Evolutionary conservation across 345 rosid species (phyloP).

Genomic region (Brassica carinata): DNA sequence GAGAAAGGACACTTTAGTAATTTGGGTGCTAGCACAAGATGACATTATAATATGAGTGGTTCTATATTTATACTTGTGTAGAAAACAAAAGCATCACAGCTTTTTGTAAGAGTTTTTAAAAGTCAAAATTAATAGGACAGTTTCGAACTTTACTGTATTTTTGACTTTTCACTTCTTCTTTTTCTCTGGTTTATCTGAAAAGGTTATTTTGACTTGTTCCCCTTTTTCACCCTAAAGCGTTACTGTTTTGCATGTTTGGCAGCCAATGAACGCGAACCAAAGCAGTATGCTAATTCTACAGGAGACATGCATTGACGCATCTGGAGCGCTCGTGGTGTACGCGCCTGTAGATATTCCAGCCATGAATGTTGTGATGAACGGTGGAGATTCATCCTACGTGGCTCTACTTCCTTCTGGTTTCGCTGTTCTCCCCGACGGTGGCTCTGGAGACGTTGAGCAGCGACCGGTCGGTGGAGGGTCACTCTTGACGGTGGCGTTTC

Average conservation of each 20-base stretch:
- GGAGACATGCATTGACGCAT: slow-evolving; percentile 62
- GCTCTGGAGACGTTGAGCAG: slow-evolving; percentile 23
- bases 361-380: slow-evolving; percentile 61
- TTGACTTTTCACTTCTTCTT: slow-evolving; percentile 41
- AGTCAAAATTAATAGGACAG: slow-evolving; percentile 64
- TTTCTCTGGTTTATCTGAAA: not conserved
- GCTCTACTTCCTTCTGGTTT: slow-evolving; percentile 87
- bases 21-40: slow-evolving; percentile 41
- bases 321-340: slow-evolving; percentile 65
- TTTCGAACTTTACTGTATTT: slow-evolving; percentile 46
- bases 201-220: slow-evolving; percentile 30
- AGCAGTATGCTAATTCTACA: slow-evolving; percentile 71
- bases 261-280: slow-evolving; percentile 61
- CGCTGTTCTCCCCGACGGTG: slow-evolving; percentile 61
- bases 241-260: slow-evolving; percentile 27
- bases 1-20: slow-evolving; percentile 43
- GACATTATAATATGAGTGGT: slow-evolving; percentile 8
- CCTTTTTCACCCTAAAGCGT: slow-evolving; percentile 7
- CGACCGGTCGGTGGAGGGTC: slow-evolving; percentile 54
- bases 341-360: slow-evolving; percentile 71
- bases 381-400: slow-evolving; percentile 78
- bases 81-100: slow-evolving; percentile 38
- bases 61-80: not conserved
- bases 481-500: slow-evolving; percentile 78
- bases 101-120: slow-evolving; percentile 35